Percentiles rank a stretch among this genome's conserved stretches.
Evolutionary conservation across 805 yeast species (phyloP).

Genomic region (Komagataella phaffii): DNA sequence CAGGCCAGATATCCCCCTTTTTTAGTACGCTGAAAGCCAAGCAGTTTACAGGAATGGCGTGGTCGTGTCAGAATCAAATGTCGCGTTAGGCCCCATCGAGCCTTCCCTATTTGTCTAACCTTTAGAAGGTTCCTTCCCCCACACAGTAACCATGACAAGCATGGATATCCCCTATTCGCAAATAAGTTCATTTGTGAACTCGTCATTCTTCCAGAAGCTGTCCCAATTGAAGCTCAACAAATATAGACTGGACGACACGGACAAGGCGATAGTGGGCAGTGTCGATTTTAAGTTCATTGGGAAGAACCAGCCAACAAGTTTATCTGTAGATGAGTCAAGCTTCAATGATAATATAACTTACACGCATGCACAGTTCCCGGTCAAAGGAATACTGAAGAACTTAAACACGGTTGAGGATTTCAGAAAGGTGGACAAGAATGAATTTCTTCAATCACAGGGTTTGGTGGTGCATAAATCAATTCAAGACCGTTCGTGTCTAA

Average conservation of each 20-base stretch:
- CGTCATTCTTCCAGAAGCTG: constrained; percentile 73
- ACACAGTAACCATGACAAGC: not conserved
- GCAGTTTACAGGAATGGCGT: not conserved
- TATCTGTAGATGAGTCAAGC: constrained; percentile 17
- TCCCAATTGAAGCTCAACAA: constrained; percentile 64
- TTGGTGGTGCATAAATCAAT: constrained; percentile 12
- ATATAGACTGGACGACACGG: constrained; percentile 46
- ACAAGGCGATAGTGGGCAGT: constrained; percentile 27
- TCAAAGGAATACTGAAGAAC: constrained; percentile 31
- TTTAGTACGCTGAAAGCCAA: not conserved
- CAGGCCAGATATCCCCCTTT: not conserved
- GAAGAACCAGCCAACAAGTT: constrained; percentile 16
- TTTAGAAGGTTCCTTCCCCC: not conserved
- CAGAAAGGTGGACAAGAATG: constrained; percentile 50
- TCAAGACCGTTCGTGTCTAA: constrained; percentile 17
- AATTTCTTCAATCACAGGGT: constrained; percentile 21
- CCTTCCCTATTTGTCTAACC: not conserved
- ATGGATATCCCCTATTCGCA: constrained; percentile 22
- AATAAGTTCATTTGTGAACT: constrained; percentile 64
- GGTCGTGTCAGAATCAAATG: not conserved
- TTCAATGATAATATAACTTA: constrained; percentile 9
- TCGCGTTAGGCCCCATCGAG: not conserved
- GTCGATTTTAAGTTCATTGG: constrained; percentile 16
- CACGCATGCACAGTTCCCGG: constrained; percentile 5
- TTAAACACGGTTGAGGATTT: constrained; percentile 83